Percentiles rank a stretch among this genome's conserved stretches.
These are phyloP conservation scores for Aegle marmelos DNA, from an alignment of 345 rosid genomes.

Conservation along the genomic window DNA sequence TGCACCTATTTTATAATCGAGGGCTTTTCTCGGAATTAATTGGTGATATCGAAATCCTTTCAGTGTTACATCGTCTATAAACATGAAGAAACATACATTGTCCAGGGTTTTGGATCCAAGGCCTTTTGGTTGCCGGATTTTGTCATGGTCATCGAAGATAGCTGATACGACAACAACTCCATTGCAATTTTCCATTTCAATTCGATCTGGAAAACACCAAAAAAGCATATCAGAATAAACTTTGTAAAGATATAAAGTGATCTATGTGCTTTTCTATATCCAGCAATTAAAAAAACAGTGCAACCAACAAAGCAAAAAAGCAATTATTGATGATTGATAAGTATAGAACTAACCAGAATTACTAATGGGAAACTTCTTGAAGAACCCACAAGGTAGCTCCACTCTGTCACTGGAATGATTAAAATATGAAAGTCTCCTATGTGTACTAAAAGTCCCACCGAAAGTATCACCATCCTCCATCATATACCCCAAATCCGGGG, in stretches of 20 bases:
- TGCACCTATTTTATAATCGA: constrained; percentile 41
- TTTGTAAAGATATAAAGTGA: not conserved
- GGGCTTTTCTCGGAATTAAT: constrained; percentile 33
- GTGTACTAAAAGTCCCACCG: constrained; percentile 62
- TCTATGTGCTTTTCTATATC: not conserved
- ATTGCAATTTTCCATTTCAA: constrained; percentile 72
- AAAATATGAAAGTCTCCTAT: constrained; percentile 59
- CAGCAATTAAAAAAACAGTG: not conserved
- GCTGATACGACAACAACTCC: constrained; percentile 85
- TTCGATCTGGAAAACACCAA: constrained; percentile 44
- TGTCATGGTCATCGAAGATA: constrained; percentile 83
- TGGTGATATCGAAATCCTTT: constrained; percentile 46
- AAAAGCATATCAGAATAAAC: not conserved
- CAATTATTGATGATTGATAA: not conserved
- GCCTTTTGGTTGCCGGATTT: constrained; percentile 82
- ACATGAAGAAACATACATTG: constrained; percentile 80
- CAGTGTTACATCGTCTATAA: constrained; percentile 67
- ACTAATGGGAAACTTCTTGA: constrained; percentile 55
- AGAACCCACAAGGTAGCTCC: constrained; percentile 82
- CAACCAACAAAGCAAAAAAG: not conserved
- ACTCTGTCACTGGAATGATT: constrained; percentile 30
- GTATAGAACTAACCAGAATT: constrained; percentile 48
- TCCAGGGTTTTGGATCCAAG: constrained; percentile 68
- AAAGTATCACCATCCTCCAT: constrained; percentile 42
- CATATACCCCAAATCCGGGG: constrained; percentile 49